Base-by-base conservation (phyloP, 2,329 filamentous ascomycete genomes). In the Colletotrichum costaricense region DNA sequence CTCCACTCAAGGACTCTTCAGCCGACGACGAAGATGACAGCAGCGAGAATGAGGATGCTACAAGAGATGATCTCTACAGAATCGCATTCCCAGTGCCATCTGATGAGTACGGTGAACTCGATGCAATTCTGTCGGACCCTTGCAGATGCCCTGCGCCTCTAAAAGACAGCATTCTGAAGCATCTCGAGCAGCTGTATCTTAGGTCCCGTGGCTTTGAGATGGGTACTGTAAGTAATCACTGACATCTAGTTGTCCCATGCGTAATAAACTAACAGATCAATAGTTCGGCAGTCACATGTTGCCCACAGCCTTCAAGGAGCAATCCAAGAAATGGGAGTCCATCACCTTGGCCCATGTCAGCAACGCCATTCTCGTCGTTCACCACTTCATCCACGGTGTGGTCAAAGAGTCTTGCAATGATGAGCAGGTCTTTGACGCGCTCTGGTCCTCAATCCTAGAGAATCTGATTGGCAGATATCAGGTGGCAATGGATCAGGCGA, bases 141-240 rank as follows among this genome's bases (percentile, higher is more conserved):
- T 5, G 58, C 28, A 33, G 9, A 22, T 72, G 64, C 42, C 33
- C 33, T 3, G 1, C 58, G 11, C 75, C 78, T 0, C 8, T 49
- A 0, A 5, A 71, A 0, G 75, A 77, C 0, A 75, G 79, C 5
- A 88, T 91, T 59, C 78, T 87, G 42, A 28, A 49, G 33, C 69
- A 72, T 7, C 59, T 65, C 5, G 22, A 46, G n/a, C n/a, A 54
- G 4, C 66, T 56, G 0, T 88, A 90, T 74, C 75, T 75, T 0
- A 76, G 79, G 0, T 88, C 84, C 0, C 86, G 88, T 0, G 89
- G 88, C 0, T 87, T 88, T 19, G 88, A 91, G 63, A 73, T 92
- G 0, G 90, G 89, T 0, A 90, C 85, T 4, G 84, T 84, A 71
- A 76, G 81, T 77, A 14, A 64, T 1, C 60, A 58, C 5, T 19